A percentile compares a stretch with the other conserved stretches of the same genome.
phyloP scores from a whole-genome alignment of 306 rosid species.

The Prosopis cineraria region DNA sequence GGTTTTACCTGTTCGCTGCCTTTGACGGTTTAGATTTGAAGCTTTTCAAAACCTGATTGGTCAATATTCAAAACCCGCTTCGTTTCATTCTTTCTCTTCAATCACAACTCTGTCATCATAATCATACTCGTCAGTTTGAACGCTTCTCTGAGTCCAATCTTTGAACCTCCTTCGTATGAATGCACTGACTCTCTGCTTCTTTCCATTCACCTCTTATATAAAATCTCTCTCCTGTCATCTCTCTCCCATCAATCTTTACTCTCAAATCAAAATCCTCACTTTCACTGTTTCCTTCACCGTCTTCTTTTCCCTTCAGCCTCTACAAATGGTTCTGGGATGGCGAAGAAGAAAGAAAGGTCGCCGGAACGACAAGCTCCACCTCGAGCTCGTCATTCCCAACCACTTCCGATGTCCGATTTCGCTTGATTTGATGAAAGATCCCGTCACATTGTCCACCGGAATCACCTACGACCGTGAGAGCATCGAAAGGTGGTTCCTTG shows the following conservation, averaged over 20 bases:
- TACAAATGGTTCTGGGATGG: constrained; percentile 64
- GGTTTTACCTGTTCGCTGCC: constrained; percentile 50
- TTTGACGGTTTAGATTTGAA: constrained; percentile 50
- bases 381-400: constrained; percentile 57
- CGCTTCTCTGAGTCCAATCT: constrained; percentile 44
- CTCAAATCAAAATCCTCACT: neutral
- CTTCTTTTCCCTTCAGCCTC: neutral
- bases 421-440: constrained; percentile 77
- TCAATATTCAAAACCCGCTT: constrained; percentile 74
- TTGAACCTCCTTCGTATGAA: constrained; percentile 50
- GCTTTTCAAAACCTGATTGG: constrained; percentile 58
- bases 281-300: neutral
- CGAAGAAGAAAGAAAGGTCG: constrained; percentile 41
- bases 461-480: constrained; percentile 68
- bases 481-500: constrained; percentile 69
- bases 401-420: constrained; percentile 75
- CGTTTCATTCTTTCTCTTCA: neutral
- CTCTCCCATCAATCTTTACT: constrained; percentile 29
- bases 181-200: constrained; percentile 9
- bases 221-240: neutral
- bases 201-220: neutral
- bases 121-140: constrained; percentile 39
- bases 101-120: neutral
- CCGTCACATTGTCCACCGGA: constrained; percentile 77
- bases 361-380: constrained; percentile 19